phyloP scores from a whole-genome alignment of 2,329 filamentous ascomycete genomes.

The Botrytis fabae region DNA sequence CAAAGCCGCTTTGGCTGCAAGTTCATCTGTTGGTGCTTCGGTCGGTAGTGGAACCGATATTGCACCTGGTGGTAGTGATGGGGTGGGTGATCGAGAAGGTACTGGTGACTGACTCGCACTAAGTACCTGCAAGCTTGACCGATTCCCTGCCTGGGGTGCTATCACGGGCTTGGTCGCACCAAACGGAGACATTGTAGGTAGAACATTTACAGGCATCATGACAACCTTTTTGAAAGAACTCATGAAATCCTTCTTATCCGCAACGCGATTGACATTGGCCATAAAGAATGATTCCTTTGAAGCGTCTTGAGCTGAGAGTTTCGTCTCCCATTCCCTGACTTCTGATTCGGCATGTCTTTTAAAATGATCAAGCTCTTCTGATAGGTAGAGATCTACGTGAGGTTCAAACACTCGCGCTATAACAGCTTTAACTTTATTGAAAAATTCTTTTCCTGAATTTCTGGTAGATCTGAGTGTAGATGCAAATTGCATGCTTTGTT shows the following conservation, averaged over 20 bases:
- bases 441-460: conserved; percentile 59
- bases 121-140: conserved; percentile 38
- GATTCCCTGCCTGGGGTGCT: conserved; percentile 30
- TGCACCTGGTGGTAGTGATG: conserved; percentile 44
- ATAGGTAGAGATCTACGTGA: conserved; percentile 89
- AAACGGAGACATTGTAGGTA: conserved; percentile 66
- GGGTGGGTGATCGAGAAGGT: conserved; percentile 52
- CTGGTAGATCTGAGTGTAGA: conserved; percentile 68
- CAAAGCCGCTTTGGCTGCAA: conserved; percentile 95
- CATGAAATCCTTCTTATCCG: conserved; percentile 93
- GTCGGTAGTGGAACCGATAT: conserved; percentile 47
- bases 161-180: conserved; percentile 43
- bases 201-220: conserved; percentile 95
- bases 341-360: conserved; percentile 72
- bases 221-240: conserved; percentile 98
- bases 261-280: conserved; percentile 90
- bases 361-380: conserved; percentile 88
- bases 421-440: conserved; percentile 65
- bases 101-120: conserved; percentile 30
- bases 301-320: conserved; percentile 86
- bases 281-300: conserved; percentile 92
- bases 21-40: conserved; percentile 82
- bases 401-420: conserved; percentile 79
- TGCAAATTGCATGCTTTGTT: conserved; percentile 78
- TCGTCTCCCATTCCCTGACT: conserved; percentile 86